Percentiles rank a stretch among this genome's conserved stretches.
Evolutionary conservation across 192 early-diverging fungal species (phyloP).

Genomic region (Thoreauomyces humboldtii): DNA sequence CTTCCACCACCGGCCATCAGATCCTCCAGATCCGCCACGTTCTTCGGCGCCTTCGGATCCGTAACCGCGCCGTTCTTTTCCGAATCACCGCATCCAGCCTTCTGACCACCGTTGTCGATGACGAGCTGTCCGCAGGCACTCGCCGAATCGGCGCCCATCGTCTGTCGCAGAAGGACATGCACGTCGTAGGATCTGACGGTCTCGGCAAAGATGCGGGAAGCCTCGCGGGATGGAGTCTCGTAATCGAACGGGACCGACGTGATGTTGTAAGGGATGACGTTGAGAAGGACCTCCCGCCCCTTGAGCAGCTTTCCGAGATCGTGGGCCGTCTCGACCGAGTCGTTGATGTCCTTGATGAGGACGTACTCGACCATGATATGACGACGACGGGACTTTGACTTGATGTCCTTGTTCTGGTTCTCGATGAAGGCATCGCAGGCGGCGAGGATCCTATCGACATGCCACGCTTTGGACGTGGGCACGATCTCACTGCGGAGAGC

Average conservation of each 20-base stretch:
- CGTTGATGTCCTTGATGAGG: conserved; percentile 51
- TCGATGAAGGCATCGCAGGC: conserved; percentile 47
- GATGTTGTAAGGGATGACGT: conserved; percentile 59
- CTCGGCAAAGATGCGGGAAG: conserved; percentile 28
- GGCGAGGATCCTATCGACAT: conserved; percentile 42
- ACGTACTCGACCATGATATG: conserved; percentile 57
- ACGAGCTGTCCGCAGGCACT: conserved; percentile 57
- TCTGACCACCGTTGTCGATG: conserved; percentile 34
- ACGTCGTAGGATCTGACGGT: conserved; percentile 46
- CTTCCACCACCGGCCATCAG: conserved; percentile 4
- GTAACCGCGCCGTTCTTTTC: neutral
- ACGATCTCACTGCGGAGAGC: conserved; percentile 48
- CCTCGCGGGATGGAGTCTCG: conserved; percentile 38
- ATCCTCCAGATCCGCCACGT: conserved; percentile 26
- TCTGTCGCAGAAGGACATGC: conserved; percentile 44
- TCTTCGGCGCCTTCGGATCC: neutral
- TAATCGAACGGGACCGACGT: conserved; percentile 51
- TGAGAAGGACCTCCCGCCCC: conserved; percentile 42
- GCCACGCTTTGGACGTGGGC: conserved; percentile 56
- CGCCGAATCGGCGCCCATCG: conserved; percentile 52
- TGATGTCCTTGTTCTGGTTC: conserved; percentile 40
- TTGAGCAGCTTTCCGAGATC: conserved; percentile 47
- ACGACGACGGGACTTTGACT: conserved; percentile 22
- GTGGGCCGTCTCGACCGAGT: conserved; percentile 39
- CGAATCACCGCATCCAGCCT: neutral